Conservation (phyloP, 495 filamentous ascomycete species). For the Cetradonia linearis region DNA sequence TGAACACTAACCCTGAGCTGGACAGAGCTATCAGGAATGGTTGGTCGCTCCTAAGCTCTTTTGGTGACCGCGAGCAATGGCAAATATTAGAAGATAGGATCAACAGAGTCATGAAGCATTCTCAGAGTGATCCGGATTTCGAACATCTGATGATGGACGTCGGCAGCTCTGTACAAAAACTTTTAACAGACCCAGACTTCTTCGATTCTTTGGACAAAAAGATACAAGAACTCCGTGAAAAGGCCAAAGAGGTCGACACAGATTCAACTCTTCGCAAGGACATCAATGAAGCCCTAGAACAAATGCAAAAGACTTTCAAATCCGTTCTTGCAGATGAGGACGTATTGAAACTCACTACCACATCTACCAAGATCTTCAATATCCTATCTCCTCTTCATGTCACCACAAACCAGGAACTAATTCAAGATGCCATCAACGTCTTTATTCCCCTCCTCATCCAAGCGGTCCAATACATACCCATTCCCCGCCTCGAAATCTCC, state of each 20-base stretch:
- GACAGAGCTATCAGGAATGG: constrained; percentile 68
- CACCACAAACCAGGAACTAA: constrained; percentile 53
- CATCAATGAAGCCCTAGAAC: constrained; percentile 59
- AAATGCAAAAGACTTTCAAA: constrained; percentile 55
- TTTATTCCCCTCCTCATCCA: constrained; percentile 71
- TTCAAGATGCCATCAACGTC: constrained; percentile 63
- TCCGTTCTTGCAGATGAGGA: constrained; percentile 60
- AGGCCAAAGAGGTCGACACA: constrained; percentile 50
- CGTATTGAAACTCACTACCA: constrained; percentile 55
- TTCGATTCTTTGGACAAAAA: constrained; percentile 62
- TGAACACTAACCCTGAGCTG: constrained; percentile 60
- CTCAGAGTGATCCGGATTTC: constrained; percentile 70
- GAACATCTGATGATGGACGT: constrained; percentile 64
- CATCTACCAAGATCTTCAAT: constrained; percentile 50
- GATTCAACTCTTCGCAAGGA: constrained; percentile 61
- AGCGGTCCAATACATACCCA: constrained; percentile 73
- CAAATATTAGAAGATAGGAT: constrained; percentile 55
- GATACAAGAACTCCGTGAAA: constrained; percentile 58
- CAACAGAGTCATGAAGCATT: constrained; percentile 60
- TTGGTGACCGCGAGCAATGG: constrained; percentile 70
- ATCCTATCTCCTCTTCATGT: constrained; percentile 52
- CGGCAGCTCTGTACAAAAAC: constrained; percentile 60
- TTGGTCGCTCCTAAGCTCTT: constrained; percentile 65
- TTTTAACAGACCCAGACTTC: constrained; percentile 80
- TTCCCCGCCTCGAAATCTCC: constrained; percentile 75